Conservation (phyloP, 345 rosid genomes). For the Hypericum androsaemum region DNA sequence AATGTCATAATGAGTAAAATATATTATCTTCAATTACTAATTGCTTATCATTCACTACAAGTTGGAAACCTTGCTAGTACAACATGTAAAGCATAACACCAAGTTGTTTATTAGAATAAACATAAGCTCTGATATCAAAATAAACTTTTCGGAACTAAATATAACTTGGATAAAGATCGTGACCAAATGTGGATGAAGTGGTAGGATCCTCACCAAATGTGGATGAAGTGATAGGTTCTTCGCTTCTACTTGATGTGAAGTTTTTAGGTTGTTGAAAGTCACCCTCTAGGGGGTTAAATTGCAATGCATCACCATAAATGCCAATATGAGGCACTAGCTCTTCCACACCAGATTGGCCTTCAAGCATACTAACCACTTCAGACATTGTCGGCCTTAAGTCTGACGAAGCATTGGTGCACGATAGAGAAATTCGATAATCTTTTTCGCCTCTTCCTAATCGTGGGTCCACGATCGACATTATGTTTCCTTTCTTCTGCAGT, state of each 20-base stretch:
- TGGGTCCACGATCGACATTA: not conserved
- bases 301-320: not conserved
- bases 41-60: too few species aligned
- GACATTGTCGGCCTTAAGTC: slow-evolving; percentile 3
- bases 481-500: slow-evolving; percentile 1
- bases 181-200: not conserved
- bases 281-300: not conserved
- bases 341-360: not conserved
- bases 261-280: not conserved
- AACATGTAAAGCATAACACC: too few species aligned
- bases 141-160: slow-evolving; percentile 7
- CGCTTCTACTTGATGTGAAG: not conserved
- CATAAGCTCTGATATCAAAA: too few species aligned
- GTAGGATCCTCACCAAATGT: too few species aligned
- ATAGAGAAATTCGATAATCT: not conserved
- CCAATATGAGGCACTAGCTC: not conserved
- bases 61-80: too few species aligned
- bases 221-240: too few species aligned
- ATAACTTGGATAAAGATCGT: not conserved
- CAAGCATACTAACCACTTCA: too few species aligned
- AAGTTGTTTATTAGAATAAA: too few species aligned
- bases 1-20: too few species aligned
- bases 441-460: not conserved
- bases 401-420: slow-evolving; percentile 3
- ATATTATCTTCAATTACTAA: too few species aligned